Evolutionary conservation across 805 yeast genomes (phyloP), one percentile per base, ranked within the genome.

Genomic region (Kodamaea leandrae): DNA sequence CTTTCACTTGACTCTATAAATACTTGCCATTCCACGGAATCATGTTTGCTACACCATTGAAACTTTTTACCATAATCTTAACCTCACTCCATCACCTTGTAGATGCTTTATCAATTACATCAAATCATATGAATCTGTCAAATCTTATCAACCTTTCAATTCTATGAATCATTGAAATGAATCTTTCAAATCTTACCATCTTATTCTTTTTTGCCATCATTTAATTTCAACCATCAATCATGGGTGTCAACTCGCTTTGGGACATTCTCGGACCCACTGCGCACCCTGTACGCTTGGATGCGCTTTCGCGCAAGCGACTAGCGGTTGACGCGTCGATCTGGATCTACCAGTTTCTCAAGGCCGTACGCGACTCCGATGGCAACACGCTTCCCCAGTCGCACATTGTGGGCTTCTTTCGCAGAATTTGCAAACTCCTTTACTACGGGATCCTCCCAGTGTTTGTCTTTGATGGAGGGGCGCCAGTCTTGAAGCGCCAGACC

Each of bases 321-420:
- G 99, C 99, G 0, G 91, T 93, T 6, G 99, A 93, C 70, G 99
- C 99, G 1, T 91, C 98, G 2, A 93, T 93, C 48, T 93, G 99
- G 99, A 85, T 93, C 41, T 93, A 93, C 58, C 99, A 93, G 60
- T 93, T 93, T 56, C 68, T 93, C 48, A 93, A 91, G 59, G 98
- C 98, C 1, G 95, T 93, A 16, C 74, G 98, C 50, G 96, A 89
- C 58, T 65, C 77, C 28, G 83, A 84, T 21, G 99, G 98, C 6
- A 78, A 83, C 44, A 77, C 86, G 0, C 60, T 90, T 45, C 72
- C 76, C 21, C 85, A 81, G 46, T 83, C 96, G 0, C 99, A 93
- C 59, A 78, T 93, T 14, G 86, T 89, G n/a, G 99, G 99, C 6
- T 93, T 93, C 54, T 91, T 91, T 60, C 67, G 98, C 47, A 73